Evolutionary conservation across 495 filamentous ascomycete species (phyloP), one percentile per base, ranked within the genome.

Genomic region (Xylaria palmicola): DNA sequence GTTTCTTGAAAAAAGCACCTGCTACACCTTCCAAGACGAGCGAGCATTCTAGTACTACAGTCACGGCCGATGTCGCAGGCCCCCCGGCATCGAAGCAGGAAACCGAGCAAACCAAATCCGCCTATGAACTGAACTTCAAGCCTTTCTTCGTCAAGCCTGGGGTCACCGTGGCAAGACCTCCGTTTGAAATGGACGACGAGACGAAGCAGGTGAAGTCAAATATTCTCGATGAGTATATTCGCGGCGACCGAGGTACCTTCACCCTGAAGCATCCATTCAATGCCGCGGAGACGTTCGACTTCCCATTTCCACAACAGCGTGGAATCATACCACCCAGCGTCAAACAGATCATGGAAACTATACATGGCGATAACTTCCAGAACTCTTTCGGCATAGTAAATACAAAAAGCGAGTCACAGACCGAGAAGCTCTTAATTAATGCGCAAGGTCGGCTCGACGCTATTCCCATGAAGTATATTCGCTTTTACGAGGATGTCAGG

Each of bases 401-500:
- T 19, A 40, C 54, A 17, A 63, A 20, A 43, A 74, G 73, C 62
- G 65, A 85, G 75, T 74, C 82, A 20, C 75, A 77, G 48, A 78
- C 67, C 37, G 65, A 77, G 30, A 74, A 81, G 34, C 74, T 79
- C 22, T 74, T 78, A 22, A 75, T 78, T 43, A 76, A 75, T 29
- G 68, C 71, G 41, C 69, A 62, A 30, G 68, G 84, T n/a, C 69
- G 84, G 3, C 80, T 98, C 13, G 80, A 82, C 47, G 66, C 75
- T 4, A 74, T 95, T 6, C 81, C 86, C 3, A 79, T 91, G 69
- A 97, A 96, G 68, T 87, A 88, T 29, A 75, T 99, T 6, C 83
- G 85, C 50, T 98, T 98, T 61, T 76, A 77, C 6, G 88, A 96
- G 73, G 94, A 98, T 74, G 90, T 97, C 6, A 83, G 94, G 29